Evolutionary conservation across 352 stramenopile genomes (phyloP), one percentile per base, ranked within the genome.

Genomic region (Phytophthora idaei): DNA sequence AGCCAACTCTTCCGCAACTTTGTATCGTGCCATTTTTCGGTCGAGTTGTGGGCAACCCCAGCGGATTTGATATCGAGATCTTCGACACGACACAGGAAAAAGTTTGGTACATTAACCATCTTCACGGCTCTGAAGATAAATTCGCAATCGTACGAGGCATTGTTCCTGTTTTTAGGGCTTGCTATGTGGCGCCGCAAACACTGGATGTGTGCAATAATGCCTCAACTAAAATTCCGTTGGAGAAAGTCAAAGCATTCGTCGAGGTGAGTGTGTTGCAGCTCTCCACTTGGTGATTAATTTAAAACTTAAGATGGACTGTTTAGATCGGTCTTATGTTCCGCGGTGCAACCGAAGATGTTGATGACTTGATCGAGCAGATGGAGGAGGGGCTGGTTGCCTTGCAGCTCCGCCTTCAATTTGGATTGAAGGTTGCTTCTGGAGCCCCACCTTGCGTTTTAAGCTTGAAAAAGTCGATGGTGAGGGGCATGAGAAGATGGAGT

Each of bases 1-100:
- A 25, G 10, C 11, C 36, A 58, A 54, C 36, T 55, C 14, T 48
- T 64, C n/a, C 59, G 9, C 34, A 25, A 10, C 4, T 69, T 64
- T 21, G 27, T 12, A 10, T 62, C 52, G 9, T 14, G 15, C 9
- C n/a, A 5, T 58, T 64, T 25, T 69, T 54, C 28, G 57, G 45
- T 4, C 46, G 36, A 12, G 29, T 69, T 52, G 36, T 58, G 4
- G 47, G 34, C 34, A 56, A 51, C 32, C 46, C 52, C 8, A 42
- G 27, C 21, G 54, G 47, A 6, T 58, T 69, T 28, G 36, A 64
- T 27, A 56, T 69, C n/a, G 39, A 69, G 9, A 11, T 69, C 3
- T 55, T 60, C 15, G 14, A 64, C 34, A 36, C 11, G 50, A 21
- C 25, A n/a, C 31, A 47, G 1, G 28, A 59, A 28, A 17, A 57